These are phyloP conservation scores for Rhynchospora pubera DNA, from an alignment of 176 grass and related monocot genomes.

Conservation along the genomic window DNA sequence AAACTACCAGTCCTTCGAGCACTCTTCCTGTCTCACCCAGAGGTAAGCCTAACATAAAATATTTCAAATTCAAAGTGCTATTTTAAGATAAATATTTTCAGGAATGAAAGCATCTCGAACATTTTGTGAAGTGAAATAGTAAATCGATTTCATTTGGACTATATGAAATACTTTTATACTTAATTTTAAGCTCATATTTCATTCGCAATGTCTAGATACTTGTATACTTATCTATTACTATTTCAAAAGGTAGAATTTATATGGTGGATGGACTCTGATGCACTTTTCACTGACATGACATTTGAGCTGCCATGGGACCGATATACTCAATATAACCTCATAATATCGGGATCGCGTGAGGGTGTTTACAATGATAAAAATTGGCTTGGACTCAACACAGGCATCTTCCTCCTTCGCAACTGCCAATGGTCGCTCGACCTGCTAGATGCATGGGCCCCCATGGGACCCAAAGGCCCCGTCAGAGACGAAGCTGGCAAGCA, in stretches of 20 bases:
- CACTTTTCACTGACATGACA: slow-evolving; percentile 44
- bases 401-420: slow-evolving; percentile 42
- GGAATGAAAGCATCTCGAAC: too few species aligned
- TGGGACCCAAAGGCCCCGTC: slow-evolving; percentile 33
- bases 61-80: neutral
- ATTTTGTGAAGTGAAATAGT: neutral
- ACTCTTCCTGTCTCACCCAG: slow-evolving; percentile 38
- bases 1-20: slow-evolving; percentile 37
- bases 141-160: neutral
- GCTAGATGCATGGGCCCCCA: slow-evolving; percentile 31
- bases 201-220: too few species aligned
- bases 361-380: slow-evolving; percentile 29
- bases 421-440: slow-evolving; percentile 45
- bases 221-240: neutral
- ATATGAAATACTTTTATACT: neutral
- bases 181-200: too few species aligned
- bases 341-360: slow-evolving; percentile 19
- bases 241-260: slow-evolving; percentile 34
- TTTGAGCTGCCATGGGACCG: slow-evolving; percentile 33
- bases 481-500: slow-evolving; percentile 28
- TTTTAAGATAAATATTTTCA: neutral
- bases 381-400: slow-evolving; percentile 41
- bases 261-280: slow-evolving; percentile 54
- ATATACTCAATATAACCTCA: slow-evolving; percentile 29
- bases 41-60: slow-evolving; percentile 4